These are phyloP conservation scores for Collariella sp. DNA, from an alignment of 495 filamentous ascomycete species.

Conservation along the genomic window DNA sequence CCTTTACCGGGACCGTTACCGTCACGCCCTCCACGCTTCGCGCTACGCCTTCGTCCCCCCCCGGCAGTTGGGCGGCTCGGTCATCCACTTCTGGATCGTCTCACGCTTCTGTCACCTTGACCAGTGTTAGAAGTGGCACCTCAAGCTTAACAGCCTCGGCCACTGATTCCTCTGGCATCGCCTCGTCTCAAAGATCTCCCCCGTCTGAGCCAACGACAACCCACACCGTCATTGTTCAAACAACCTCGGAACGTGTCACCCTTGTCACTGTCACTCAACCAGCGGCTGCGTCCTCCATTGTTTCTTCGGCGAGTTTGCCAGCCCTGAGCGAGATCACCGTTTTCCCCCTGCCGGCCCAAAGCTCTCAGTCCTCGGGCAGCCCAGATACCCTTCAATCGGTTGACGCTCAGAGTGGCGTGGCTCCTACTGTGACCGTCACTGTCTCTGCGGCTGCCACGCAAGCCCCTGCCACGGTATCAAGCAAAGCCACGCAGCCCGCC, in stretches of 20 bases:
- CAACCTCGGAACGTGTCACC: no score
- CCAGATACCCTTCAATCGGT: background rate
- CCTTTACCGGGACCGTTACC: constrained; percentile 14
- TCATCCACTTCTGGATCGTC: background rate
- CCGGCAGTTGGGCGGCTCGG: background rate
- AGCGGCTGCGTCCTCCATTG: background rate
- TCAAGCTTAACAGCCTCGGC: background rate
- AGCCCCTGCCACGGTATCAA: no score
- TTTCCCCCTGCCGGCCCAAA: no score
- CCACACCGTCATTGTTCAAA: no score
- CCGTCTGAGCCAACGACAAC: no score
- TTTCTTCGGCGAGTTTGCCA: background rate
- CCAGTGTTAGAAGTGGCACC: no score
- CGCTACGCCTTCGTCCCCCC: background rate
- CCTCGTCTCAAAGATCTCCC: background rate
- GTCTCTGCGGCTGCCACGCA: background rate
- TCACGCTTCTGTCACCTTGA: no score
- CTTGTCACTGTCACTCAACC: no score
- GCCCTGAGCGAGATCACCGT: no score
- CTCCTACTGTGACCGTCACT: background rate
- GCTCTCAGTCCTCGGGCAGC: background rate
- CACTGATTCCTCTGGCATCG: background rate
- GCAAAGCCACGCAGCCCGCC: no score
- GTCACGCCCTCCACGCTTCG: background rate
- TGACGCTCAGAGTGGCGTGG: no score